Base-by-base conservation (phyloP, 306 rosid species). In the Prunus padus region DNA sequence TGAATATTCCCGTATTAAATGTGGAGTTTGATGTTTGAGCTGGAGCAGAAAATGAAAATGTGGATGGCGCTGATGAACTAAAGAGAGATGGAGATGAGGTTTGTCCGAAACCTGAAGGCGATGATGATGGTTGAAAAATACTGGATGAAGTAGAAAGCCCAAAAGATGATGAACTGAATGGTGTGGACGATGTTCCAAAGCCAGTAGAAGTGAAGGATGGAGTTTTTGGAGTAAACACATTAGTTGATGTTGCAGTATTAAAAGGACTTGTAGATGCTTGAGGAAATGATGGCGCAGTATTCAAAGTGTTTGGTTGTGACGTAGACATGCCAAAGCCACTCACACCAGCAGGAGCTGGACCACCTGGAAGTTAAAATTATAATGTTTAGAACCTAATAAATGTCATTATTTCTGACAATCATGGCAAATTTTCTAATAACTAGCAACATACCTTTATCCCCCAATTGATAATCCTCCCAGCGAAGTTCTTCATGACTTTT, bases 381-480 rank as follows among this genome's bases (percentile, higher is more conserved):
- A 5, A 60, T 19, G 7, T 26, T 44, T 19, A 45, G 8, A 73
- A 60, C 16, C 25, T 37, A 23, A 76, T 60, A 60, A 74, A 69
- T n/a, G 14, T 61, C 31, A 67, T 49, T 44, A 63, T 6, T 51
- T 49, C 70, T 26, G 16, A 64, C 11, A 46, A 72, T 25, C 40
- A 13, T 25, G 11, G 44, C 66, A 33, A 60, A 73, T 45, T 22
- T 42, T 31, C 16, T 19, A 23, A 37, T 67, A 45, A 13, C 25
- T 6, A 49, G 30, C 56, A 26, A 40, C 6, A 4, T 4, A 92
- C 99, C 96, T 89, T 96, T 96, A 71, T 92, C 99, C 74, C 97
- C 97, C 82, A 75, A 26, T 79, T 96, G 98, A 87, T 96, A 88
- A 83, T 96, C 99, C 79, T 96, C 98, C 98, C 98, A 96, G 87